Evolutionary conservation across 164 flowering plant genomes (phyloP).

Genomic region (Umbellularia californica): DNA sequence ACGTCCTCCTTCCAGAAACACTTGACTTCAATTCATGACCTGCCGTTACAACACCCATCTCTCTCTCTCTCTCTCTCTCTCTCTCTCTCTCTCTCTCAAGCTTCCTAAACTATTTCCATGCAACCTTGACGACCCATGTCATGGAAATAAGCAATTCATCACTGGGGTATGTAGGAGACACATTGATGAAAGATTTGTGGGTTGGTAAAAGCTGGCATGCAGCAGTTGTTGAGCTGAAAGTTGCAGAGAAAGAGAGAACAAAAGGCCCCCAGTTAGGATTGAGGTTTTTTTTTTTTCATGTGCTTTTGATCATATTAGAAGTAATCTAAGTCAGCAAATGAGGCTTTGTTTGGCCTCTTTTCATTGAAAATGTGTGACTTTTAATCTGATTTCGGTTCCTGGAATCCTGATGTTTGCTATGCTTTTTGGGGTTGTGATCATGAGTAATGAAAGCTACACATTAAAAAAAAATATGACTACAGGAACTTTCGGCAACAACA

Average conservation of each 20-base stretch:
- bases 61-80: conserved; percentile 12
- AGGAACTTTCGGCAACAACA: too few relatives aligned
- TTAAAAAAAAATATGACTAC: conserved; percentile 12
- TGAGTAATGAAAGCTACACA: conserved; percentile 43
- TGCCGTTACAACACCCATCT: conserved; percentile 69
- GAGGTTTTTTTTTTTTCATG: conserved; percentile 11
- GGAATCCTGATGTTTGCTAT: conserved; percentile 47
- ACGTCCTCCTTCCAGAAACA: conserved; percentile 72
- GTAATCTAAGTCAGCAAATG: conserved; percentile 38
- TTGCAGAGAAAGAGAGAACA: conserved; percentile 30
- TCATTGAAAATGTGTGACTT: conserved; percentile 47
- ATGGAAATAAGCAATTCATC: conserved; percentile 4
- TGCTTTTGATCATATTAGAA: conserved; percentile 17
- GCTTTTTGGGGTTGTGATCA: conserved; percentile 65
- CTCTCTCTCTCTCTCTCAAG: conserved; percentile 7
- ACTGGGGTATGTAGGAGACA: background rate
- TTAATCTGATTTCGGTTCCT: conserved; percentile 28
- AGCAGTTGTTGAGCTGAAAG: conserved; percentile 17
- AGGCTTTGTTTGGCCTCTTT: conserved; percentile 36
- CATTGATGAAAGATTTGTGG: background rate
- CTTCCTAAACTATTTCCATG: background rate
- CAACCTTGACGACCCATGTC: background rate
- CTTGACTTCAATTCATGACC: conserved; percentile 71
- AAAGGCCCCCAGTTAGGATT: conserved; percentile 31
- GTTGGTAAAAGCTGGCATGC: background rate